phyloP scores from a whole-genome alignment of 768 basidiomycete genomes.

The Mycena floridula region DNA sequence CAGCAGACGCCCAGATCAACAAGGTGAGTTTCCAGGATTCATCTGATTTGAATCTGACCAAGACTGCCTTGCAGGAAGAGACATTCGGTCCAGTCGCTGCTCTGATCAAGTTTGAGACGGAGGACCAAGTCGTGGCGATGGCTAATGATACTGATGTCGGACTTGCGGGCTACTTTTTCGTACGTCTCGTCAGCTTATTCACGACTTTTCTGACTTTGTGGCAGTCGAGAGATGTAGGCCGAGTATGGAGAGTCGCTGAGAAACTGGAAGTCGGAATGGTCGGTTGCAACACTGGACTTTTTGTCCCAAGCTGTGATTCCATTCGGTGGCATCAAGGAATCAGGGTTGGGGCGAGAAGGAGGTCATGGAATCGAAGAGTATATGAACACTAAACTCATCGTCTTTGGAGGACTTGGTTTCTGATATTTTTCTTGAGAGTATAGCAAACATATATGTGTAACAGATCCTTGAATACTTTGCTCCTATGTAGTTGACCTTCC shows the following conservation, averaged over 20 bases:
- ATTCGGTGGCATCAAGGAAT: slow-evolving; percentile 90
- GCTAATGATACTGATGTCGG: slow-evolving; percentile 85
- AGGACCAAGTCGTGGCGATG: slow-evolving; percentile 83
- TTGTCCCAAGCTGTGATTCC: slow-evolving; percentile 79
- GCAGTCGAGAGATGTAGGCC: slow-evolving; percentile 73
- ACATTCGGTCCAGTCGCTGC: slow-evolving; percentile 94
- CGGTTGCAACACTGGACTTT: slow-evolving; percentile 72
- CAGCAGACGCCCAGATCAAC: slow-evolving; percentile 55
- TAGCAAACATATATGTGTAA: too few relatives aligned
- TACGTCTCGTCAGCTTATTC: too few relatives aligned
- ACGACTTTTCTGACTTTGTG: too few relatives aligned
- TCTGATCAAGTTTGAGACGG: slow-evolving; percentile 85
- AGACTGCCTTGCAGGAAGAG: too few relatives aligned
- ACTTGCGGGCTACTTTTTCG: slow-evolving; percentile 93
- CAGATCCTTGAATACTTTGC: too few relatives aligned
- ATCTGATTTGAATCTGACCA: too few relatives aligned
- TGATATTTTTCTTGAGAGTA: too few relatives aligned
- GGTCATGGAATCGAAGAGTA: slow-evolving; percentile 87
- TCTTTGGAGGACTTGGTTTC: slow-evolving; percentile 60
- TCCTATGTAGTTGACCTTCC: too few relatives aligned
- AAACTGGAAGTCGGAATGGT: slow-evolving; percentile 92
- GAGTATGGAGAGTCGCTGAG: slow-evolving; percentile 94
- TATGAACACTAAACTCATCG: slow-evolving; percentile 74
- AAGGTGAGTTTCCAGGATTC: too few relatives aligned
- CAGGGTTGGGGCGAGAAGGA: slow-evolving; percentile 82